Conservation (phyloP, 2,329 filamentous ascomycete genomes). For the Trichoderma koningiopsis region DNA sequence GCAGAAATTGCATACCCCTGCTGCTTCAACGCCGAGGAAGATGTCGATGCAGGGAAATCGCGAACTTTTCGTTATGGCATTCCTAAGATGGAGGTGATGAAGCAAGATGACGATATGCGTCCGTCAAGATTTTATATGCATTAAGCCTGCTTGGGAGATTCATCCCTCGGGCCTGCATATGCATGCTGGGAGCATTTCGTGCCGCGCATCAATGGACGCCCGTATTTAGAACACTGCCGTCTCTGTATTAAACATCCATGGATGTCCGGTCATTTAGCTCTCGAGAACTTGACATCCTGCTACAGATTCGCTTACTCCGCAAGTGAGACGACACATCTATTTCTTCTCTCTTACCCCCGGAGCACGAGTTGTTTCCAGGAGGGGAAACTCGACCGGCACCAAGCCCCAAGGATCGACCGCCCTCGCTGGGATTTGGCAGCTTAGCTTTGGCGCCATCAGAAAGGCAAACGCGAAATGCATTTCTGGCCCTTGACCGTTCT, state of each 20-base stretch:
- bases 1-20: neutral
- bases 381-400: constrained; percentile 17
- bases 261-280: neutral
- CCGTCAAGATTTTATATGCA: neutral
- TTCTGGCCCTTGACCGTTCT: neutral
- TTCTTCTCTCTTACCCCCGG: neutral
- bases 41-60: neutral
- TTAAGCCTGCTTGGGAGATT: neutral
- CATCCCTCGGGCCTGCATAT: neutral
- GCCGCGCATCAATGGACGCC: neutral
- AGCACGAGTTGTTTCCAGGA: neutral
- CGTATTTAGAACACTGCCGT: constrained; percentile 2
- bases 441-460: constrained; percentile 9
- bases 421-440: constrained; percentile 1
- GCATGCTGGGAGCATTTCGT: neutral
- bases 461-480: neutral
- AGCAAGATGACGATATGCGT: constrained; percentile 16
- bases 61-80: neutral
- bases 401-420: constrained; percentile 19
- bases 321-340: neutral
- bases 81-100: neutral
- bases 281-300: neutral
- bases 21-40: neutral
- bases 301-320: constrained; percentile 9
- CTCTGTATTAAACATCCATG: neutral